Percentiles rank a stretch among this genome's conserved stretches.
Evolutionary conservation across 441 rosid species (phyloP).

Genomic region (Populus tomentosa): DNA sequence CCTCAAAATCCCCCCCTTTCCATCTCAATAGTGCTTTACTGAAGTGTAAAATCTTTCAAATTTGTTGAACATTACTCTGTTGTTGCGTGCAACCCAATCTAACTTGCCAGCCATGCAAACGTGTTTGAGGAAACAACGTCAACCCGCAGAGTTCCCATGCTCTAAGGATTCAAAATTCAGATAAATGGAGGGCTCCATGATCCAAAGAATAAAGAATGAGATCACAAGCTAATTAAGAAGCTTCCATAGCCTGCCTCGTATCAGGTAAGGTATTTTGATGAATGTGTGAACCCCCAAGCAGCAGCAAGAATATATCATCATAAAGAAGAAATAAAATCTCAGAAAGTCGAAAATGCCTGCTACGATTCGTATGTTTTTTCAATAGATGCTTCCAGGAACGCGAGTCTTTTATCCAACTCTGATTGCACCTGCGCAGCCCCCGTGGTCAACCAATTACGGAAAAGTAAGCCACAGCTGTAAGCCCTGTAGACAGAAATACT

Average conservation of each 20-base stretch:
- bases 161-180: background rate
- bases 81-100: background rate
- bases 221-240: background rate
- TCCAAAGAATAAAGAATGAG: conserved; percentile 26
- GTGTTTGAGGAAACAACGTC: background rate
- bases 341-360: background rate
- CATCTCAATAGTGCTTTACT: too few relatives aligned
- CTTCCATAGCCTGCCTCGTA: conserved; percentile 5
- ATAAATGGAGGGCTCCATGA: background rate
- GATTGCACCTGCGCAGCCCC: background rate
- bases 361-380: background rate
- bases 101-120: background rate
- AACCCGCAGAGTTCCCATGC: background rate
- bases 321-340: background rate
- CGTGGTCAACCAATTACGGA: background rate
- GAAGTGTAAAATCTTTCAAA: too few relatives aligned
- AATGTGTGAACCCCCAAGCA: conserved; percentile 76
- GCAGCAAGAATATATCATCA: conserved; percentile 22
- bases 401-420: background rate
- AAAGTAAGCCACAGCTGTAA: background rate
- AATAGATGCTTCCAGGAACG: background rate
- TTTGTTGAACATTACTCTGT: background rate
- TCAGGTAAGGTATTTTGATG: conserved; percentile 37
- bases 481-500: background rate
- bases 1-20: too few relatives aligned